phyloP scores from a whole-genome alignment of 257 asterid species.

The Plantago elongata region DNA sequence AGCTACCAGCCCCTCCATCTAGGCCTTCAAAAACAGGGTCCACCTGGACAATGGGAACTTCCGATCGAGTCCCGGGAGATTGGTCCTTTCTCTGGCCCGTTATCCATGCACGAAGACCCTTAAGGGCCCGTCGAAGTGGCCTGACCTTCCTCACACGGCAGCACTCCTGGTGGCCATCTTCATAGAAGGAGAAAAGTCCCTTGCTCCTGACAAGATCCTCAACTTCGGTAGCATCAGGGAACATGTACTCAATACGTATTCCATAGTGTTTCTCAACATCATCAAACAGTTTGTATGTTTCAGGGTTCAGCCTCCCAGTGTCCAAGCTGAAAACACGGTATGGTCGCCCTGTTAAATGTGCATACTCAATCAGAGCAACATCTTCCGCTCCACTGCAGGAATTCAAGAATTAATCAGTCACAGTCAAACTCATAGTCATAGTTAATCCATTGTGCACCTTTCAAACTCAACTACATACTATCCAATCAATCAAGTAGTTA shows the following conservation, averaged over 20 bases:
- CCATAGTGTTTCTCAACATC: constrained; percentile 71
- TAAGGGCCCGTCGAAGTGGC: constrained; percentile 71
- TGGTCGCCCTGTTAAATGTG: constrained; percentile 75
- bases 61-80: constrained; percentile 91
- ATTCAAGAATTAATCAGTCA: constrained; percentile 11
- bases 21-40: constrained; percentile 83
- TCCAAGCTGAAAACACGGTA: constrained; percentile 85
- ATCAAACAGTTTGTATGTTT: constrained; percentile 67
- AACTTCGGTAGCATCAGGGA: constrained; percentile 79
- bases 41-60: constrained; percentile 68
- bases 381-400: constrained; percentile 85
- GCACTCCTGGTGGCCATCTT: constrained; percentile 92
- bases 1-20: constrained; percentile 74
- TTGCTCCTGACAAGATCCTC: constrained; percentile 72
- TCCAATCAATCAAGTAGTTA: background rate
- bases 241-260: constrained; percentile 80
- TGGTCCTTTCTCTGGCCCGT: constrained; percentile 92
- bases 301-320: constrained; percentile 84
- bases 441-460: too few relatives aligned
- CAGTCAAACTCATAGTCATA: background rate
- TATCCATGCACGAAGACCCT: constrained; percentile 83
- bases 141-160: constrained; percentile 85
- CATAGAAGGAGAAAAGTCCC: constrained; percentile 85
- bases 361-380: constrained; percentile 82
- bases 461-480: too few relatives aligned